A percentile compares a stretch with the other conserved stretches of the same genome.
Conservation (phyloP, 148 eudicot genomes). For the Spergularia bocconei region DNA sequence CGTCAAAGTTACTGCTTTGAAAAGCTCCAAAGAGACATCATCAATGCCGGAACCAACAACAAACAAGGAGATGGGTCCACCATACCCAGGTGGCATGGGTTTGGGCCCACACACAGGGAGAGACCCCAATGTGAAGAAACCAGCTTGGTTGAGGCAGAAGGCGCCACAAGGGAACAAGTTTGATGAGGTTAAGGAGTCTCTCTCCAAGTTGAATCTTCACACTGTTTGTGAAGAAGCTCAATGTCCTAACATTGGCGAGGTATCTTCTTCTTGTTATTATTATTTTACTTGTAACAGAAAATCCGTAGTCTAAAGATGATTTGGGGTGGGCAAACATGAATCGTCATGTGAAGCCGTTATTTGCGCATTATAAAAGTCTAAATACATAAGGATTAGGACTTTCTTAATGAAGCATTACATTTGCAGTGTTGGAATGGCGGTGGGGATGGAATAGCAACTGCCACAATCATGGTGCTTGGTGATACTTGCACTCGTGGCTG, state of each 20-base stretch:
- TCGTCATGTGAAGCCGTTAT: too few relatives aligned
- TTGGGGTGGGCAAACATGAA: too few relatives aligned
- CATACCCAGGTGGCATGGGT: slow-evolving; percentile 39
- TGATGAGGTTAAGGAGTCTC: slow-evolving; percentile 66
- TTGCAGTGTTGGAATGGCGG: slow-evolving; percentile 95
- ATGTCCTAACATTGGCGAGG: slow-evolving; percentile 91
- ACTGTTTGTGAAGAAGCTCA: slow-evolving; percentile 96
- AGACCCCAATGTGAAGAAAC: slow-evolving; percentile 83
- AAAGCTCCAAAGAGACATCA: too few relatives aligned
- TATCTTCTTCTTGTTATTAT: neutral
- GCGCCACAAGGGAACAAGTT: slow-evolving; percentile 80
- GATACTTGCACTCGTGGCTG: slow-evolving; percentile 95
- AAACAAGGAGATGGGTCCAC: slow-evolving; percentile 20
- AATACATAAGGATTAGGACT: neutral
- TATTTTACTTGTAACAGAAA: neutral
- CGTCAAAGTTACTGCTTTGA: too few relatives aligned
- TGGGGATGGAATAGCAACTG: slow-evolving; percentile 92
- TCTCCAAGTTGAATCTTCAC: slow-evolving; percentile 67
- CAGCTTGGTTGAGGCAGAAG: slow-evolving; percentile 79
- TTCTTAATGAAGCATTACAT: slow-evolving; percentile 3
- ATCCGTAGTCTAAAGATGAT: too few relatives aligned
- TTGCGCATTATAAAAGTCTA: too few relatives aligned
- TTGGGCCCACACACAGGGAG: slow-evolving; percentile 69
- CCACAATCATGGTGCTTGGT: slow-evolving; percentile 94
- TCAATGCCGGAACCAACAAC: too few relatives aligned